Percentiles rank a stretch among this genome's conserved stretches.
phyloP scores from a whole-genome alignment of 2,329 filamentous ascomycete genomes.

The Magnaporthiopsis rhizophila region DNA sequence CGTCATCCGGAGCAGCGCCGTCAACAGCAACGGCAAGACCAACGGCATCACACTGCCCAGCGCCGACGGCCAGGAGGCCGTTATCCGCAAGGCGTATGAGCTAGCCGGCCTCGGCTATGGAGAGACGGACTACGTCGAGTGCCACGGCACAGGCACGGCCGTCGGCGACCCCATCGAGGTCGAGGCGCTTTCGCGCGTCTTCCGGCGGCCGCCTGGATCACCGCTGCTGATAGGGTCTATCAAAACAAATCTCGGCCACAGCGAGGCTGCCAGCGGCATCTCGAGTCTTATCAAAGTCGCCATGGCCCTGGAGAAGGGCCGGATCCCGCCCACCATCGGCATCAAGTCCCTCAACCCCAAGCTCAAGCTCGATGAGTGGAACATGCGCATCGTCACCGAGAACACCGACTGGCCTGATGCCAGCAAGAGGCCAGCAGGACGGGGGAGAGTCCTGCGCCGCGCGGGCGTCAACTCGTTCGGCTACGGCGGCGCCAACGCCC shows the following conservation, averaged over 20 bases:
- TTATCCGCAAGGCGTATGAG: conserved; percentile 35
- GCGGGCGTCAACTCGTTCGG: conserved; percentile 19
- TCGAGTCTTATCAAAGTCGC: conserved; percentile 19
- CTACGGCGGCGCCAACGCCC: conserved; percentile 20
- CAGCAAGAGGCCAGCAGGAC: no score
- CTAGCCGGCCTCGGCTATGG: conserved; percentile 23
- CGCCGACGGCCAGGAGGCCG: conserved; percentile 33
- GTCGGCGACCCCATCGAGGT: conserved; percentile 47
- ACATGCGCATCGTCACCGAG: neutral
- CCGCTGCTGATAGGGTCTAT: conserved; percentile 25
- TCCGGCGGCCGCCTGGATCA: neutral
- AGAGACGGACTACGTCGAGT: conserved; percentile 34
- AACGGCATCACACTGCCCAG: conserved; percentile 51
- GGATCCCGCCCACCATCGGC: conserved; percentile 17
- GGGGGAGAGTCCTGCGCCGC: neutral
- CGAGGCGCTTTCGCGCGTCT: conserved; percentile 23
- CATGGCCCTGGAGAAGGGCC: conserved; percentile 16
- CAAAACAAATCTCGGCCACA: conserved; percentile 36
- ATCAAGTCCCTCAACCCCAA: conserved; percentile 17
- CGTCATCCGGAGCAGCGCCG: conserved; percentile 39
- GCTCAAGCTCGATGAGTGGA: conserved; percentile 16
- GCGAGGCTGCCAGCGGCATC: conserved; percentile 36
- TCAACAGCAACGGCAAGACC: conserved; percentile 49
- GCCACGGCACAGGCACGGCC: conserved; percentile 48
- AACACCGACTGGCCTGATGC: no score